Percentiles rank a stretch among this genome's conserved stretches.
phyloP scores from a whole-genome alignment of 129 eudicot species.

The Deinandra increscens region DNA sequence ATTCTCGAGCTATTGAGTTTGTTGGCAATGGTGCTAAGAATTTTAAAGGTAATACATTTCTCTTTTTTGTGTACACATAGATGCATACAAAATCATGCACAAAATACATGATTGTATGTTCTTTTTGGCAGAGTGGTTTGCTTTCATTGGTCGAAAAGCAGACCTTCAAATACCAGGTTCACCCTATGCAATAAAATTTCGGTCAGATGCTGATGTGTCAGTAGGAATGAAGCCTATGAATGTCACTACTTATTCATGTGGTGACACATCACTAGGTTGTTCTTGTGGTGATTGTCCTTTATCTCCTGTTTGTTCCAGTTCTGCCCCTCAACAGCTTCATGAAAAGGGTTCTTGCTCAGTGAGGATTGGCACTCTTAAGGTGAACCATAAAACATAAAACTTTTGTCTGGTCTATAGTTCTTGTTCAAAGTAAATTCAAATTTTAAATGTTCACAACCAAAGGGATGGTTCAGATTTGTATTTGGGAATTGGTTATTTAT shows the following conservation, averaged over 20 bases:
- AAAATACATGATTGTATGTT: not conserved
- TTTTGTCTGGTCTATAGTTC: constrained; percentile 14
- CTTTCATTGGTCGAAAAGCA: constrained; percentile 81
- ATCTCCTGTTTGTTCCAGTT: constrained; percentile 63
- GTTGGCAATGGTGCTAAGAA: constrained; percentile 90
- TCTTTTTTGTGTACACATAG: constrained; percentile 1
- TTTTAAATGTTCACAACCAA: not conserved
- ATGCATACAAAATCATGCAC: constrained; percentile 2
- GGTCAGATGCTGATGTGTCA: constrained; percentile 61
- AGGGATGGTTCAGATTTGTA: not conserved
- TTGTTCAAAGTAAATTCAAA: constrained; percentile 1
- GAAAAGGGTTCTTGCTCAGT: constrained; percentile 68
- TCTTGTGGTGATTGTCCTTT: constrained; percentile 99
- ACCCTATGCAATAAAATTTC: constrained; percentile 82
- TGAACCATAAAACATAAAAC: not conserved
- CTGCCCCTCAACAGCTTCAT: constrained; percentile 53
- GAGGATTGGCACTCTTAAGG: constrained; percentile 80
- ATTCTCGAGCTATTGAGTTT: constrained; percentile 86
- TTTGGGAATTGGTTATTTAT: not conserved
- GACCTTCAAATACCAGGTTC: constrained; percentile 69
- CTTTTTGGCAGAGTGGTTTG: constrained; percentile 79
- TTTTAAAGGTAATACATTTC: constrained; percentile 54
- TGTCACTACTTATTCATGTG: constrained; percentile 79
- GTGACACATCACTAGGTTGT: constrained; percentile 94
- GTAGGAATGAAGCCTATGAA: constrained; percentile 93